A percentile compares a stretch with the other conserved stretches of the same genome.
Conservation (phyloP, 768 basidiomycete genomes). For the Lactarius evosmus region DNA sequence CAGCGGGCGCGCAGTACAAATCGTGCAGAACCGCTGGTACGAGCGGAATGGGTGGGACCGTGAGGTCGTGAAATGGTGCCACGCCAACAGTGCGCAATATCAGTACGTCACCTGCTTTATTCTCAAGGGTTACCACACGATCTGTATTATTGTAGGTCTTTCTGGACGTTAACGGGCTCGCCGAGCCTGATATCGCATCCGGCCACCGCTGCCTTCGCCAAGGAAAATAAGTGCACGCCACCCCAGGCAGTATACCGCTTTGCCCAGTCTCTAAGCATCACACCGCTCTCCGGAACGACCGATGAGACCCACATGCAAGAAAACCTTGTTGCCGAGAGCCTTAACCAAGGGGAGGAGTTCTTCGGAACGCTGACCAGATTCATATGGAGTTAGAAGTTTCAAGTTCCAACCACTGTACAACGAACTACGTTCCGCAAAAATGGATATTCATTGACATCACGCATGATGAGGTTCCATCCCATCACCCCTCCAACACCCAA, state of each 20-base stretch:
- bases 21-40: slow-evolving; percentile 86
- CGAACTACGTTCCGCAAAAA: background rate
- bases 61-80: slow-evolving; percentile 62
- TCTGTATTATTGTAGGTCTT: slow-evolving; percentile 50
- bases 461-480: background rate
- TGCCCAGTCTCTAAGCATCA: slow-evolving; percentile 61
- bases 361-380: slow-evolving; percentile 32
- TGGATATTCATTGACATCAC: background rate
- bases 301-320: slow-evolving; percentile 64
- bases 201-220: slow-evolving; percentile 43
- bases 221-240: slow-evolving; percentile 49
- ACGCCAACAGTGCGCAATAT: slow-evolving; percentile 60
- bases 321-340: slow-evolving; percentile 47
- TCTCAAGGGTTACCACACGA: background rate
- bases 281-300: slow-evolving; percentile 74
- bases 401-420: background rate
- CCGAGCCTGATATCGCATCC: slow-evolving; percentile 56
- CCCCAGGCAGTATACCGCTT: slow-evolving; percentile 68
- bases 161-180: slow-evolving; percentile 86
- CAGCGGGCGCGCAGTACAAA: slow-evolving; percentile 51
- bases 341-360: slow-evolving; percentile 36
- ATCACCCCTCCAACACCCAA: slow-evolving; percentile 59
- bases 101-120: slow-evolving; percentile 47
- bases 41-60: slow-evolving; percentile 76
- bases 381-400: slow-evolving; percentile 33